Conservation (phyloP, 495 filamentous ascomycete species). For the Tetracladium marchalianum region DNA sequence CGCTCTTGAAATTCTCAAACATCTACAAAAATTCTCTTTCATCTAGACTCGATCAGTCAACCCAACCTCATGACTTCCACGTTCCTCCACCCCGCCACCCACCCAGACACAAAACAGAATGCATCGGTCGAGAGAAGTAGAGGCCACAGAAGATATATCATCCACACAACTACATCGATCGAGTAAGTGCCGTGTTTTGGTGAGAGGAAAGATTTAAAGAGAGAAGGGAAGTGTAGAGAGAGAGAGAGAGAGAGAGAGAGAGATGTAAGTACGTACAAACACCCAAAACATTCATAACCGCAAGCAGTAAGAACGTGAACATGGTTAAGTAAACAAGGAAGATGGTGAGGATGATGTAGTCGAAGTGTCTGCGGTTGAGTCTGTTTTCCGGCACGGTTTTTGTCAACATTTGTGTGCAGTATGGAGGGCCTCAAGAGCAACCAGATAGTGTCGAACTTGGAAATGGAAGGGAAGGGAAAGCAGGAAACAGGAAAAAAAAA, state of each 20-base stretch:
- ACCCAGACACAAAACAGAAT: conserved; percentile 5
- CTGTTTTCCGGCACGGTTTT: background rate
- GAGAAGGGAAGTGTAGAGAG: no score
- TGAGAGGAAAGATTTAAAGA: no score
- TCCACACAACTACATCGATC: background rate
- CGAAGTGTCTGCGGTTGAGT: conserved; percentile 2
- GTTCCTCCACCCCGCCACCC: conserved; percentile 8
- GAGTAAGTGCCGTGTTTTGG: no score
- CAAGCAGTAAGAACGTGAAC: background rate
- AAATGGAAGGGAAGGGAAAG: background rate
- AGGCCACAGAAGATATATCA: conserved; percentile 5
- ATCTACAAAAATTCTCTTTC: no score
- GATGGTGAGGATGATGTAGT: conserved; percentile 1
- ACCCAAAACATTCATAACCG: background rate
- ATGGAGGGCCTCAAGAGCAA: background rate
- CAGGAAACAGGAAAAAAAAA: background rate
- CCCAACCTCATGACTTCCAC: background rate
- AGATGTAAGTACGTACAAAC: no score
- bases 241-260: no score
- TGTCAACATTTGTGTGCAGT: background rate
- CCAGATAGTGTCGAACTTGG: no score
- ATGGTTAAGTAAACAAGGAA: background rate
- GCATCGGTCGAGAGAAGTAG: conserved; percentile 2
- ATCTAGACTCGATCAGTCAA: no score
- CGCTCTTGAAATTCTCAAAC: no score